Evolutionary conservation across 2,329 filamentous ascomycete species (phyloP).

Genomic region (Macrophomina pseudophaseolina): DNA sequence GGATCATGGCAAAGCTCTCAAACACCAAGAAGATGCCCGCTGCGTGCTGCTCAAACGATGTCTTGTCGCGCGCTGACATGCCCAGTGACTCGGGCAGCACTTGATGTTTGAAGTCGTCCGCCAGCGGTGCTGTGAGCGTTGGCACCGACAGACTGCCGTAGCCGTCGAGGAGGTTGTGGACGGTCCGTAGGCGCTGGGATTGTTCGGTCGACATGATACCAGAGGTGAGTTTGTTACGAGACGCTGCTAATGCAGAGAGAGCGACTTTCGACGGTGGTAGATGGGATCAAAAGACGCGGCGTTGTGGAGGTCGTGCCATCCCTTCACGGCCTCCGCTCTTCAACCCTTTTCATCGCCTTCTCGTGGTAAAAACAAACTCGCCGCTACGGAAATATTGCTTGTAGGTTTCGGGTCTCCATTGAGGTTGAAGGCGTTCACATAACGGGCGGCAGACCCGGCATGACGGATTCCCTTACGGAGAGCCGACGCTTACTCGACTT

Average conservation of each 20-base stretch:
- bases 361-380: not conserved
- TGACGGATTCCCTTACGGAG: conserved; percentile 17
- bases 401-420: not conserved
- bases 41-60: conserved; percentile 48
- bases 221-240: not conserved
- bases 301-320: not conserved
- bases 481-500: conserved; percentile 2
- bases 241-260: not conserved
- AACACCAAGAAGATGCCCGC: conserved; percentile 50
- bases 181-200: conserved; percentile 36
- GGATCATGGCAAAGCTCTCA: conserved; percentile 47
- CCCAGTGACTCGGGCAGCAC: conserved; percentile 49
- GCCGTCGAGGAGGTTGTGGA: conserved; percentile 42
- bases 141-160: conserved; percentile 49
- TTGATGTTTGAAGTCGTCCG: conserved; percentile 47
- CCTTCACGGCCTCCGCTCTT: not conserved
- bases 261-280: not conserved
- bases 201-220: conserved; percentile 18
- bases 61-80: conserved; percentile 43
- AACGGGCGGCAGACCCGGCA: not conserved
- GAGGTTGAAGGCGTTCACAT: not conserved
- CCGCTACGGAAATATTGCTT: not conserved
- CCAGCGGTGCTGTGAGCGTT: conserved; percentile 44
- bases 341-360: not conserved
- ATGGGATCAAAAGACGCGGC: not conserved